These are phyloP conservation scores for Penicillium flavigenum DNA, from an alignment of 495 filamentous ascomycete species.

Conservation along the genomic window DNA sequence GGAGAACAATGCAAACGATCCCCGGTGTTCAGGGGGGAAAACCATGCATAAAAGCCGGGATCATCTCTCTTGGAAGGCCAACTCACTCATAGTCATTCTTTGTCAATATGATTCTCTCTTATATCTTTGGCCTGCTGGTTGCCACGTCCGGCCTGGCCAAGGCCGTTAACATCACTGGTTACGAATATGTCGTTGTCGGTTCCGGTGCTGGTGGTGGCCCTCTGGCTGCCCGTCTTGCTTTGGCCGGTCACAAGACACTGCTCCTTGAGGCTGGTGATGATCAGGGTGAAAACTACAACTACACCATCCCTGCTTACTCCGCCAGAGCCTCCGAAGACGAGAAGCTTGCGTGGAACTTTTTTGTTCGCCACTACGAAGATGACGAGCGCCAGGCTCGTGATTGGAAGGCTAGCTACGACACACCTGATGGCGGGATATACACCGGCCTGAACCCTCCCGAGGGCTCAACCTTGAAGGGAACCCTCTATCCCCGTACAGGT, in stretches of 20 bases:
- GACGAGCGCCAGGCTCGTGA: slow-evolving; percentile 40
- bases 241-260: slow-evolving; percentile 59
- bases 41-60: not conserved
- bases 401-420: slow-evolving; percentile 45
- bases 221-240: slow-evolving; percentile 59
- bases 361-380: slow-evolving; percentile 46
- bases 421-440: slow-evolving; percentile 38
- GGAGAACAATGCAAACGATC: not conserved
- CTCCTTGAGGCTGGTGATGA: slow-evolving; percentile 67
- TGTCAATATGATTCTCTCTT: slow-evolving; percentile 2
- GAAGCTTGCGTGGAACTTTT: slow-evolving; percentile 48
- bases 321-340: slow-evolving; percentile 41
- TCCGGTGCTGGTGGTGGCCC: slow-evolving; percentile 67
- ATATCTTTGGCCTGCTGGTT: slow-evolving; percentile 1
- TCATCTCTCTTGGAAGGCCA: not conserved
- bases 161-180: slow-evolving; percentile 38
- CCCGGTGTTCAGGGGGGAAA: not conserved
- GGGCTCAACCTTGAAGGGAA: slow-evolving; percentile 42
- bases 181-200: slow-evolving; percentile 69
- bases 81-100: slow-evolving; percentile 8
- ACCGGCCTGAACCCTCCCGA: slow-evolving; percentile 40
- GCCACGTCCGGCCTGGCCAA: slow-evolving; percentile 17
- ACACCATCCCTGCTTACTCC: slow-evolving; percentile 41
- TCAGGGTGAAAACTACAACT: slow-evolving; percentile 44
- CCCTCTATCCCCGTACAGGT: slow-evolving; percentile 47